phyloP scores from a whole-genome alignment of 495 filamentous ascomycete genomes.

The Lasiosphaeria ovina region DNA sequence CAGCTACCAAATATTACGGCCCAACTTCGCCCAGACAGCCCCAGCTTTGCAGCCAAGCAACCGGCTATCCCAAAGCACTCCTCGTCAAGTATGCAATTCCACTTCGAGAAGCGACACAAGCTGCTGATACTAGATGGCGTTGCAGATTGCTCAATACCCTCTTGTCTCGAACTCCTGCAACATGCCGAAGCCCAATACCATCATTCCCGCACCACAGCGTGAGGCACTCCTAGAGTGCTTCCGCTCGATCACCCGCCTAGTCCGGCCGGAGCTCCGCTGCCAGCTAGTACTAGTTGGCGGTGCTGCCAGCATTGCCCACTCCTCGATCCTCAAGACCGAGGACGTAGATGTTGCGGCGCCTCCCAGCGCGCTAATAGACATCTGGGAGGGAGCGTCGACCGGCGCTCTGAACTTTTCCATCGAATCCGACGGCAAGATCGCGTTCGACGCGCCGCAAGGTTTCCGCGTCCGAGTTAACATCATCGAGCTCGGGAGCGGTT shows the following conservation, averaged over 20 bases:
- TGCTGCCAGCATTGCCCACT: background rate
- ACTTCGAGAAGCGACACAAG: background rate
- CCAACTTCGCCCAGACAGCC: too few relatives aligned
- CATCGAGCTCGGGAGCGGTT: constrained; percentile 18
- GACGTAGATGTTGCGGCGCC: constrained; percentile 19
- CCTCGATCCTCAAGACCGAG: constrained; percentile 3
- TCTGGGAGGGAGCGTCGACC: constrained; percentile 15
- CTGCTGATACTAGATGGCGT: background rate
- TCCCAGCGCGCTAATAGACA: constrained; percentile 11
- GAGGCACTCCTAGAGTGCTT: background rate
- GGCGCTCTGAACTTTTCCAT: constrained; percentile 15
- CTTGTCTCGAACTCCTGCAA: background rate
- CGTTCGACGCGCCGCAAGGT: constrained; percentile 22
- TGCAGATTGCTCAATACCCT: background rate
- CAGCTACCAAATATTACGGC: too few relatives aligned
- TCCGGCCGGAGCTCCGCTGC: background rate
- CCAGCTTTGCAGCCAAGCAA: too few relatives aligned
- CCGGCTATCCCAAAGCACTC: too few relatives aligned
- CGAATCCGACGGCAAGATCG: constrained; percentile 21
- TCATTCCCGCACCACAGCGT: background rate
- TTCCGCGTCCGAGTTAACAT: constrained; percentile 20
- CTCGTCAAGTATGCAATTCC: background rate
- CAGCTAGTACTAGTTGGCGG: background rate
- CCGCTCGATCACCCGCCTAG: background rate
- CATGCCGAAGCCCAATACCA: background rate